These are phyloP conservation scores for Entophlyctis luteolus DNA, from an alignment of 192 early-diverging fungal genomes.

Conservation along the genomic window DNA sequence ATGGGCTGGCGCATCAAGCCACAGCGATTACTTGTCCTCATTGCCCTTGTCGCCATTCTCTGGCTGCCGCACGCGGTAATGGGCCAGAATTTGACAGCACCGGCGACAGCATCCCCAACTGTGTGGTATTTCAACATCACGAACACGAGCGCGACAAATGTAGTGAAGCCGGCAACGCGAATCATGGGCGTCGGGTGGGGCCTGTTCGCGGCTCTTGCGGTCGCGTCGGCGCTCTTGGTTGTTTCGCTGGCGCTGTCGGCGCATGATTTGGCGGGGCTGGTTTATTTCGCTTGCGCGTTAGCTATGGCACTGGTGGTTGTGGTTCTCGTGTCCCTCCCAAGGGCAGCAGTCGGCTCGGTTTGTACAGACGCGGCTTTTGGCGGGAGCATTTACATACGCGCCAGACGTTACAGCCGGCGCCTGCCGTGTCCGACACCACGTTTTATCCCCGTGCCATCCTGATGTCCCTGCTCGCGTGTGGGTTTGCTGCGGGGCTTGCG, in stretches of 20 bases:
- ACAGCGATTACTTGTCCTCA: background rate
- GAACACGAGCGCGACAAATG: background rate
- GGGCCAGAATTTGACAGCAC: background rate
- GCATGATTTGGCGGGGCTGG: constrained; percentile 18
- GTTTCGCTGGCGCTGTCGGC: constrained; percentile 2
- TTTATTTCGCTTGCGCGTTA: constrained; percentile 20
- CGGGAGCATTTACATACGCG: too few relatives aligned
- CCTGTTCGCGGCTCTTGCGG: constrained; percentile 1
- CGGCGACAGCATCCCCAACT: background rate
- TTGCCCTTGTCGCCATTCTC: background rate
- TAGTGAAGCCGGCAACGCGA: constrained; percentile 17
- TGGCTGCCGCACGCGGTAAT: background rate
- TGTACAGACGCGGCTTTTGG: background rate
- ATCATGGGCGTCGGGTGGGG: constrained; percentile 39
- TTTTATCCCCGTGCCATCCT: constrained; percentile 21
- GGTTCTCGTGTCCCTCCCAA: constrained; percentile 19
- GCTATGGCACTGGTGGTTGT: constrained; percentile 21
- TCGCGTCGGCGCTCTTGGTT: constrained; percentile 6
- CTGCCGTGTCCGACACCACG: constrained; percentile 24
- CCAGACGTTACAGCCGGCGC: background rate
- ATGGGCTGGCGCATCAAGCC: background rate
- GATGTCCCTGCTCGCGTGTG: constrained; percentile 1
- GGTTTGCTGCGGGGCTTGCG: background rate
- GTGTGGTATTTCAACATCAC: constrained; percentile 8
- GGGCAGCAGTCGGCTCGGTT: constrained; percentile 20